Percentiles rank a stretch among this genome's conserved stretches.
phyloP scores from a whole-genome alignment of 768 basidiomycete species.

The Ramaria sp. region DNA sequence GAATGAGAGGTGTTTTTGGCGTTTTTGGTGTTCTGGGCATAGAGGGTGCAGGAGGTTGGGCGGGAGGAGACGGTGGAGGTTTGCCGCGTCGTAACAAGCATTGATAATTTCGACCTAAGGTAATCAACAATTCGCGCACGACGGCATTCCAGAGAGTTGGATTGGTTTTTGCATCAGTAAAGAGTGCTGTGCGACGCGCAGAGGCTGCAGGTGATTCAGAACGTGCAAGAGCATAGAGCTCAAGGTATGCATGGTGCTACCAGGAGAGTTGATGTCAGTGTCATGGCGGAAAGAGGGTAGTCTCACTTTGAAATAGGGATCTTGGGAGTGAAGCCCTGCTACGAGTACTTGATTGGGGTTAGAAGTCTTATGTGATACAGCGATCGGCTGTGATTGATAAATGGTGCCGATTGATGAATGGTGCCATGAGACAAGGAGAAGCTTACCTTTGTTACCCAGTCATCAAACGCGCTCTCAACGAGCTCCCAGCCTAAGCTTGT shows the following conservation, averaged over 20 bases:
- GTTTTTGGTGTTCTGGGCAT: slow-evolving; percentile 24
- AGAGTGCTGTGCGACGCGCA: slow-evolving; percentile 42
- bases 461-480: slow-evolving; percentile 48
- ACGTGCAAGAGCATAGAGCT: slow-evolving; percentile 42
- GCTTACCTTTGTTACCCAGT: slow-evolving; percentile 44
- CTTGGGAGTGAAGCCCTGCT: slow-evolving; percentile 49
- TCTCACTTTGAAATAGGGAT: slow-evolving; percentile 25
- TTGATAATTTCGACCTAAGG: slow-evolving; percentile 62
- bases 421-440: background rate
- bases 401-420: background rate
- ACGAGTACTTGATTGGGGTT: slow-evolving; percentile 48
- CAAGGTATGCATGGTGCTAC: slow-evolving; percentile 51
- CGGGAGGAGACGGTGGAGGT: slow-evolving; percentile 20
- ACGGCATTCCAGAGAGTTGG: slow-evolving; percentile 56
- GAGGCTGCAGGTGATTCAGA: slow-evolving; percentile 29
- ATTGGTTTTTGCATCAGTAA: slow-evolving; percentile 56
- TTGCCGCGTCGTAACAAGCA: slow-evolving; percentile 49
- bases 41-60: slow-evolving; percentile 21
- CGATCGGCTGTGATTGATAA: slow-evolving; percentile 30
- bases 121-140: slow-evolving; percentile 44
- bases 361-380: slow-evolving; percentile 31
- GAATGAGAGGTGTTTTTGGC: slow-evolving; percentile 25
- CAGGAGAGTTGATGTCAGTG: slow-evolving; percentile 17
- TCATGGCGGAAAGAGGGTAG: background rate
- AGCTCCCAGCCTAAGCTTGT: slow-evolving; percentile 56